phyloP scores from a whole-genome alignment of 768 basidiomycete species.

The Rhodosporidiobolus odoratus region DNA sequence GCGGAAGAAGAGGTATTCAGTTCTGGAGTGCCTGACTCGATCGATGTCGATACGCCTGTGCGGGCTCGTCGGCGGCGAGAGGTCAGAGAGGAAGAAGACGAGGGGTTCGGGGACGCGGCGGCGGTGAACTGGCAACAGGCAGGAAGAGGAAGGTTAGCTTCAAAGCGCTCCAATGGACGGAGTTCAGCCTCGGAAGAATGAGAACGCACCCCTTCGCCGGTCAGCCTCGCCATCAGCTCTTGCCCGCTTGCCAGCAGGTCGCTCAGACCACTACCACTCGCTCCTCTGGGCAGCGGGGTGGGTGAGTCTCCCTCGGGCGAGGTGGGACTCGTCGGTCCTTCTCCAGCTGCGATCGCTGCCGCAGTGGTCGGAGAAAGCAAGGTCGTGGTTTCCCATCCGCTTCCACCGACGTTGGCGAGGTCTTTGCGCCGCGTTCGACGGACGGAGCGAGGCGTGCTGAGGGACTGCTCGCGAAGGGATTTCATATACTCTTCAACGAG shows the following conservation, averaged over 20 bases:
- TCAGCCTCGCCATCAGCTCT: conserved; percentile 22
- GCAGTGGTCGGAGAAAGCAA: background rate
- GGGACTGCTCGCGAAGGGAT: conserved; percentile 23
- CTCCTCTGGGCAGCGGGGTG: too few species aligned
- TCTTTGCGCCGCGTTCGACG: conserved; percentile 15
- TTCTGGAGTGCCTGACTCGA: background rate
- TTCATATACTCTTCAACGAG: conserved; percentile 35
- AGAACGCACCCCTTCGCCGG: conserved; percentile 26
- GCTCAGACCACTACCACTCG: conserved; percentile 14
- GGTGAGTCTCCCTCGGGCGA: background rate
- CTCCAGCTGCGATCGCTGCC: background rate
- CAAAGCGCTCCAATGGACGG: background rate
- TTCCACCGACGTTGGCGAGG: background rate
- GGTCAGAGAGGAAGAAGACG: background rate
- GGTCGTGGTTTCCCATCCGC: conserved; percentile 12
- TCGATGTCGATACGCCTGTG: background rate
- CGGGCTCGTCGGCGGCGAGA: background rate
- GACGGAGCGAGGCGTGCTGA: conserved; percentile 18
- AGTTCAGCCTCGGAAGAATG: background rate
- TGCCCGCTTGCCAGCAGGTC: conserved; percentile 27
- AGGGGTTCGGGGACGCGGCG: background rate
- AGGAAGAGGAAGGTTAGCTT: background rate
- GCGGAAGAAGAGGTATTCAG: background rate
- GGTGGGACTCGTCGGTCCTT: background rate
- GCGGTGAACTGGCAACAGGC: conserved; percentile 7